These are phyloP conservation scores for Corynascus novoguineensis DNA, from an alignment of 495 filamentous ascomycete species.

Conservation along the genomic window DNA sequence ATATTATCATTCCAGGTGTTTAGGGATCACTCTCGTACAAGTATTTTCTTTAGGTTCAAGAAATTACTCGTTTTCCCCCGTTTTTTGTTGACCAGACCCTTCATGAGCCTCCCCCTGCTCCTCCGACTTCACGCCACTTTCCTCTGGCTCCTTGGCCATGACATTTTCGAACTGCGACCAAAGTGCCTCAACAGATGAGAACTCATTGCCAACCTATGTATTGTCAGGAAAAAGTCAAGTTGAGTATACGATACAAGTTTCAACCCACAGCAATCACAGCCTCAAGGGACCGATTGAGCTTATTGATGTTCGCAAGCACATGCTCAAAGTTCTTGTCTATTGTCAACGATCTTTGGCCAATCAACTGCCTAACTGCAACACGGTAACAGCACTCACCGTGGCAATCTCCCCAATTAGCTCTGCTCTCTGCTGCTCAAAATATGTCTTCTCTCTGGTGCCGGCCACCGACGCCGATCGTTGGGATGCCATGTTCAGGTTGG, in stretches of 20 bases:
- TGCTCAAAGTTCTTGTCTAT: constrained; percentile 71
- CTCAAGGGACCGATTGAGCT: constrained; percentile 85
- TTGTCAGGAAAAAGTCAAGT: neutral
- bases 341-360: neutral
- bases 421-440: constrained; percentile 78
- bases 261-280: constrained; percentile 75
- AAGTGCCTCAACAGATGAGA: constrained; percentile 89
- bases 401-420: constrained; percentile 74
- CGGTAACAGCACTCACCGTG: constrained; percentile 56
- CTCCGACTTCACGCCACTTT: constrained; percentile 35
- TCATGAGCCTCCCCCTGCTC: constrained; percentile 20
- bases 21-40: too few species aligned
- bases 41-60: neutral
- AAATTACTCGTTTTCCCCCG: neutral
- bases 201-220: constrained; percentile 87
- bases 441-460: constrained; percentile 37
- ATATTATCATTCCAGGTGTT: too few species aligned
- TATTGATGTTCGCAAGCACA: constrained; percentile 93
- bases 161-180: constrained; percentile 97
- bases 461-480: constrained; percentile 32
- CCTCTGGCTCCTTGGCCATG: constrained; percentile 71
- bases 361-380: neutral
- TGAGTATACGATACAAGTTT: too few species aligned
- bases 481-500: constrained; percentile 25
- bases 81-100: constrained; percentile 5